phyloP scores from a whole-genome alignment of 208 protist genomes.

The Crithidia bombi region DNA sequence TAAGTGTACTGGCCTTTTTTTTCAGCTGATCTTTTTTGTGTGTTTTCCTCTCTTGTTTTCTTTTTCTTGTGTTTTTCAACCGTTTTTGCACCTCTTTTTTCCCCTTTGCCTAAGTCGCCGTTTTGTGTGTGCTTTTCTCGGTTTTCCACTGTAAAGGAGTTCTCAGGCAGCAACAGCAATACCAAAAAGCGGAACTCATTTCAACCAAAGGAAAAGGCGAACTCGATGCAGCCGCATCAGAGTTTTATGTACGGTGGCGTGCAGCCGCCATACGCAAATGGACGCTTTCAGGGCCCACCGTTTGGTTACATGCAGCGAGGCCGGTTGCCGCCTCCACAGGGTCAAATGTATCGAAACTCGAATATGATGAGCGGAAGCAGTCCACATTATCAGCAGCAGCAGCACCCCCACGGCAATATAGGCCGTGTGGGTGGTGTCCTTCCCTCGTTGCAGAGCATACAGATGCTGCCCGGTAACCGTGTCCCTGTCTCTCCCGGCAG shows the following conservation, averaged over 20 bases:
- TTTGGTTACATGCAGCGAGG: constrained; percentile 21
- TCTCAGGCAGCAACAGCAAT: no score
- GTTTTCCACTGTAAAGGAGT: no score
- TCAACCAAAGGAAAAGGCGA: background rate
- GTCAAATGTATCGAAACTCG: constrained; percentile 18
- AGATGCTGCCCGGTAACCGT: constrained; percentile 23
- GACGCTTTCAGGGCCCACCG: constrained; percentile 18
- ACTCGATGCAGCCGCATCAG: constrained; percentile 26
- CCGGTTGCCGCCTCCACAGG: constrained; percentile 14
- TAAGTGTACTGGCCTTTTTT: background rate
- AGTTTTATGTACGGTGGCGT: constrained; percentile 28
- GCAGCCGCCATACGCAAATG: constrained; percentile 17
- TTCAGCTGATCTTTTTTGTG: background rate
- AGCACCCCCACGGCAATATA: background rate
- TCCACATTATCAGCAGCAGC: constrained; percentile 5
- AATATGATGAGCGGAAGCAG: constrained; percentile 1
- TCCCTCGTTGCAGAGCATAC: constrained; percentile 26
- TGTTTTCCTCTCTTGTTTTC: background rate
- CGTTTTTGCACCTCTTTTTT: background rate
- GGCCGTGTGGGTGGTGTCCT: constrained; percentile 8
- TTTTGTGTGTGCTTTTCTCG: background rate
- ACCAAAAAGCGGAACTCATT: background rate
- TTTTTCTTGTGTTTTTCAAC: constrained; percentile 15
- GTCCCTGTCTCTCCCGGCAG: constrained; percentile 9
- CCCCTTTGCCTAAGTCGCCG: no score